These are phyloP conservation scores for Arachis monticola DNA, from an alignment of 331 rosid species.

Conservation along the genomic window DNA sequence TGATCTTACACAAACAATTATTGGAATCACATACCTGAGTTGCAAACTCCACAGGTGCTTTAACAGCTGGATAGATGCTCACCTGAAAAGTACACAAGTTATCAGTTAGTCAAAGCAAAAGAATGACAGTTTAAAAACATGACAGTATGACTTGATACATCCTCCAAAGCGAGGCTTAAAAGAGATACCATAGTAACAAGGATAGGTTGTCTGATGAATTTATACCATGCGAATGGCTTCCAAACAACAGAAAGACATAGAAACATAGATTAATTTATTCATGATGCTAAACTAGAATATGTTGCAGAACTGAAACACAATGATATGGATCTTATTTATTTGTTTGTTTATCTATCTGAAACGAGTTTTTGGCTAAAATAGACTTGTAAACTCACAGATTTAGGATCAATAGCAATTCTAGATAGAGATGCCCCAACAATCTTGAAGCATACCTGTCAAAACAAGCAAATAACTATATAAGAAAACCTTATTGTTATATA, in stretches of 20 bases:
- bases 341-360: neutral
- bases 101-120: conserved; percentile 33
- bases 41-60: conserved; percentile 87
- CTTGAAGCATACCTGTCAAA: conserved; percentile 77
- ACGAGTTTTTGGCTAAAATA: conserved; percentile 18
- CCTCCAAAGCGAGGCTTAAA: neutral
- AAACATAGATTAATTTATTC: neutral
- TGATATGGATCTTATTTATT: conserved; percentile 24
- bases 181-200: conserved; percentile 14
- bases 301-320: conserved; percentile 28
- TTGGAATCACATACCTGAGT: conserved; percentile 62
- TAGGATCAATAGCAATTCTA: conserved; percentile 74
- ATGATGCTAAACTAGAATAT: conserved; percentile 24
- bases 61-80: conserved; percentile 88
- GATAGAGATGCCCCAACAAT: conserved; percentile 84
- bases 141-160: neutral
- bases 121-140: neutral
- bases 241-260: conserved; percentile 11
- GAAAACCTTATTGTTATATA: conserved; percentile 5
- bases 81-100: conserved; percentile 57
- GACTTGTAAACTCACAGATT: conserved; percentile 68
- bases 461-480: conserved; percentile 31
- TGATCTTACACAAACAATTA: conserved; percentile 17
- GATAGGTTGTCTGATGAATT: neutral
- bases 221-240: conserved; percentile 19